Conservation (phyloP, 129 eudicot species). For the Gnaphalium uliginosum region DNA sequence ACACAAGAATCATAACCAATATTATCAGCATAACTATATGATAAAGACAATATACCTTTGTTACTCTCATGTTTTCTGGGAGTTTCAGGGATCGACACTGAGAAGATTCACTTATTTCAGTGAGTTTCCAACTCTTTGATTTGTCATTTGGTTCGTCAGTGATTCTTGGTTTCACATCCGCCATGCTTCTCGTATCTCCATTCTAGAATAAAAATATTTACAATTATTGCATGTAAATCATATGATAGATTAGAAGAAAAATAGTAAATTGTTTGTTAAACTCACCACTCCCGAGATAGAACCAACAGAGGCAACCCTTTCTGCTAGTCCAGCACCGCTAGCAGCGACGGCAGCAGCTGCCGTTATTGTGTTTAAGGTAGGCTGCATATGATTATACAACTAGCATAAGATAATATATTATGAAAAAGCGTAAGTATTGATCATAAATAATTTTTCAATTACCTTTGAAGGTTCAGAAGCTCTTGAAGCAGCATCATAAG, state of each 20-base stretch:
- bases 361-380: slow-evolving; percentile 57
- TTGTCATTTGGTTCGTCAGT: slow-evolving; percentile 31
- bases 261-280: slow-evolving; percentile 3
- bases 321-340: slow-evolving; percentile 61
- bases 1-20: too few relatives aligned
- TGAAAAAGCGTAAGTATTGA: neutral
- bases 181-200: slow-evolving; percentile 39
- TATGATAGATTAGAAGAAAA: neutral
- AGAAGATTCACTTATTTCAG: slow-evolving; percentile 50
- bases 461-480: slow-evolving; percentile 63
- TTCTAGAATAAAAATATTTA: slow-evolving; percentile 24
- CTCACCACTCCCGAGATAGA: slow-evolving; percentile 68
- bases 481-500: slow-evolving; percentile 37
- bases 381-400: slow-evolving; percentile 42
- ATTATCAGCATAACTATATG: neutral
- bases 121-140: slow-evolving; percentile 34
- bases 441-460: neutral
- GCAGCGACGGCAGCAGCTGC: slow-evolving; percentile 54
- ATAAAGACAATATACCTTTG: slow-evolving; percentile 31
- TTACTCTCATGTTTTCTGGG: slow-evolving; percentile 45
- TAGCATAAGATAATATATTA: neutral
- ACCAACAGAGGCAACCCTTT: slow-evolving; percentile 64
- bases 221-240: neutral
- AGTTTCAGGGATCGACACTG: slow-evolving; percentile 56
- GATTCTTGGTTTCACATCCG: slow-evolving; percentile 38